Evolutionary conservation across 75 land plant genomes (phyloP).

Genomic region (Picea glauca): DNA sequence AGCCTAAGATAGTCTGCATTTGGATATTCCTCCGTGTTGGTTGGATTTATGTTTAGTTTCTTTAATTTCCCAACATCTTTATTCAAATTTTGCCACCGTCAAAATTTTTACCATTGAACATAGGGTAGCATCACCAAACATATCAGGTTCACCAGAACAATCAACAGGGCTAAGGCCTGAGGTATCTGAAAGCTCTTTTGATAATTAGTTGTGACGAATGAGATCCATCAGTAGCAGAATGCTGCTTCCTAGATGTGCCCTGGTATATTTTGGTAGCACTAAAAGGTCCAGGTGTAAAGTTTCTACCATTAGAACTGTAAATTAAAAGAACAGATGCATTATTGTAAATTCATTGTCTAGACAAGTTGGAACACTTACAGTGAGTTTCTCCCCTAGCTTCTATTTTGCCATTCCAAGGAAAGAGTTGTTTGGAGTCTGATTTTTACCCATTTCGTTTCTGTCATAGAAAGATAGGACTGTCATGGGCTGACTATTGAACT

Average conservation of each 20-base stretch:
- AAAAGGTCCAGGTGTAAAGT: neutral
- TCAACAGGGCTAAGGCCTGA: neutral
- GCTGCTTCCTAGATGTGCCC: too few species aligned
- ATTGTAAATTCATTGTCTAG: neutral
- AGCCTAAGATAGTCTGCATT: conserved; percentile 14
- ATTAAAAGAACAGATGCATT: neutral
- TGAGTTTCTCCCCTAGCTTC: neutral
- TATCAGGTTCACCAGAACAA: conserved; percentile 3
- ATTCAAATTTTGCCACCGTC: conserved; percentile 36
- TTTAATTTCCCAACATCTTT: conserved; percentile 27
- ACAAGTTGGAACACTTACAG: neutral
- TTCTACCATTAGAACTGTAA: neutral
- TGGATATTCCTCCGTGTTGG: neutral
- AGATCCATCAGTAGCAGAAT: neutral
- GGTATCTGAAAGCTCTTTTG: neutral
- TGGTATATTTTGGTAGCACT: neutral
- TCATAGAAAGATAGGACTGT: neutral
- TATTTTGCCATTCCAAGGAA: neutral
- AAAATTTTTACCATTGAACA: conserved; percentile 73
- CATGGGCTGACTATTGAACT: neutral
- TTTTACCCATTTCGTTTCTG: neutral
- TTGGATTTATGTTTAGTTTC: conserved; percentile 7
- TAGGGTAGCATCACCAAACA: conserved; percentile 47
- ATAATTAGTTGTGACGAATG: neutral
- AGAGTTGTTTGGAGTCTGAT: neutral